Evolutionary conservation across 768 basidiomycete genomes (phyloP), one percentile per base, ranked within the genome.

Genomic region (Mycena galericulata): DNA sequence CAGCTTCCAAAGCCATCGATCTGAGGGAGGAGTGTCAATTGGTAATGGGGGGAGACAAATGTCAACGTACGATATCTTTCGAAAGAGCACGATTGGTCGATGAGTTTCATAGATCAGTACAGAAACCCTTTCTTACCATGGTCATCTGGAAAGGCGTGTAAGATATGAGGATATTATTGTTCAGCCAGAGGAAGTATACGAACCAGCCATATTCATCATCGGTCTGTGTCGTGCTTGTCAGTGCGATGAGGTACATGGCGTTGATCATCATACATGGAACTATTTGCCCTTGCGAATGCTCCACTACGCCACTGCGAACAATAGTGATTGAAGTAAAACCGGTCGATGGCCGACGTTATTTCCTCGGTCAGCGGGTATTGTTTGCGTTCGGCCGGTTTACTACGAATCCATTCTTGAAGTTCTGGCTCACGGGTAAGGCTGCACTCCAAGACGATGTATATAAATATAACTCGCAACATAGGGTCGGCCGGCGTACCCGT

Each of bases 241-340:
- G 29, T 34, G 10, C n/a, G 34, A 20, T 29, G 60, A 46, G 59
- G 38, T 41, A 24, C 51, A 47, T 56, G 62, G 50, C 24, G 9
- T 34, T 45, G 24, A 63, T 17, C 38, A 69, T 69, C 40, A 36
- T 80, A 97, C 90, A 98, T 97, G 18, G 93, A 89, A 71, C 93
- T 90, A 76, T 97, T 98, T 11, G 96, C 95, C 59, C 93, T 84
- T 1, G 94, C 94, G 78, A 97, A 98, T 0, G 95, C 96, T 8
- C 96, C 95, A 58, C 89, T 89, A 66, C 96, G 87, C 81, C 97
- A 98, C 50, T 84, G 79, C 55, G 91, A 87, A 74, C 96, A 97
- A 79, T 98, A 98, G 73, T 97, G 96, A 67, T 91, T 93, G 83
- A 97, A 97, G 77, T 91, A 91, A 76, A 92, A 96, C 43, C 96